Evolutionary conservation across 2,329 filamentous ascomycete species (phyloP).

Genomic region (Geoglossum cookeanum): DNA sequence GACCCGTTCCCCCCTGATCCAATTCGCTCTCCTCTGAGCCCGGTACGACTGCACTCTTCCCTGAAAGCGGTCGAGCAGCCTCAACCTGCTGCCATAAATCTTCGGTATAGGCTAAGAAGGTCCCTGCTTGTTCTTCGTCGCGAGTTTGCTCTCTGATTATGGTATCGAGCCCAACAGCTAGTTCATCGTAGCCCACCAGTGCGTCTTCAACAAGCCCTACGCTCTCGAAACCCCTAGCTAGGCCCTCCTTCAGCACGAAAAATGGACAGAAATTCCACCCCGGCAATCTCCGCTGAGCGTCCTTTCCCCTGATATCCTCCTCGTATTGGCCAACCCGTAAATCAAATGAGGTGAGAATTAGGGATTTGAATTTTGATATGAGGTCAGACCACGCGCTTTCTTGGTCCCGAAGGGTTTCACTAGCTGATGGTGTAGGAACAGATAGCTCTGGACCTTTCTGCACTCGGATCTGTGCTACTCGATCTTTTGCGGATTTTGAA

Average conservation of each 20-base stretch:
- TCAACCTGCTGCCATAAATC: slow-evolving; percentile 46
- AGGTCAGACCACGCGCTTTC: slow-evolving; percentile 71
- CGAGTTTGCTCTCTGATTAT: slow-evolving; percentile 56
- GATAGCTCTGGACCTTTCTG: slow-evolving; percentile 24
- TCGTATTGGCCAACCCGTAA: slow-evolving; percentile 83
- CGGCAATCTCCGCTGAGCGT: slow-evolving; percentile 66
- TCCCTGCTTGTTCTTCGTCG: slow-evolving; percentile 47
- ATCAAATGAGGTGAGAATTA: slow-evolving; percentile 82
- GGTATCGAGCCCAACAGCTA: slow-evolving; percentile 69
- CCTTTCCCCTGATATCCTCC: slow-evolving; percentile 89
- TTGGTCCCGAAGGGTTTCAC: slow-evolving; percentile 39
- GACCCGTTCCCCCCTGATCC: neutral
- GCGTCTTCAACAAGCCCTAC: slow-evolving; percentile 93
- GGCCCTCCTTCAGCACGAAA: slow-evolving; percentile 89
- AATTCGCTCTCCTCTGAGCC: neutral
- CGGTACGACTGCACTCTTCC: neutral
- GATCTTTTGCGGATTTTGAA: slow-evolving; percentile 53
- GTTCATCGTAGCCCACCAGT: slow-evolving; percentile 82
- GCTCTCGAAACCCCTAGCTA: slow-evolving; percentile 87
- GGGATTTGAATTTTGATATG: slow-evolving; percentile 65
- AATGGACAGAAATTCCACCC: slow-evolving; percentile 99
- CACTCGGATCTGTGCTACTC: slow-evolving; percentile 71
- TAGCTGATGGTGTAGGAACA: neutral
- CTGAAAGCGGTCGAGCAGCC: neutral
- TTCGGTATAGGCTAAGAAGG: slow-evolving; percentile 52